phyloP scores from a whole-genome alignment of 164 flowering plant species.

The Aristolochia californica region DNA sequence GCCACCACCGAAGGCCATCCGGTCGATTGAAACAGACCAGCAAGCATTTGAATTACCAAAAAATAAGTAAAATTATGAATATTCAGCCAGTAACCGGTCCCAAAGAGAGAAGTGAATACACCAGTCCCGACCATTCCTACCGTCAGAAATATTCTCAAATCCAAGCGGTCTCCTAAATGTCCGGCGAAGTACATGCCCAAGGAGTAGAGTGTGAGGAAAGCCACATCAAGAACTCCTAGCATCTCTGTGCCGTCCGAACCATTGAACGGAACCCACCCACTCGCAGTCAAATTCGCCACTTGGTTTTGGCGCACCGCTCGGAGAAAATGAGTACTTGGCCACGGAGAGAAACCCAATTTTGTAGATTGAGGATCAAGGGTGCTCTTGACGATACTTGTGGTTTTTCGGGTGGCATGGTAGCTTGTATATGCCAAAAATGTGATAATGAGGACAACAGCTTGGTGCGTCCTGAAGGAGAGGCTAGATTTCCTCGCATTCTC shows the following conservation, averaged over 20 bases:
- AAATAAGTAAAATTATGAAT: constrained; percentile 63
- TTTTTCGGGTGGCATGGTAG: constrained; percentile 80
- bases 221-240: constrained; percentile 78
- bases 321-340: constrained; percentile 15
- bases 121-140: constrained; percentile 93
- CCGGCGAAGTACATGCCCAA: constrained; percentile 84
- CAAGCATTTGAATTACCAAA: constrained; percentile 60
- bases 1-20: constrained; percentile 99
- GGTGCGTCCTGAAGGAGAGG: constrained; percentile 56
- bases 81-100: constrained; percentile 74
- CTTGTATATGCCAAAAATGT: constrained; percentile 74
- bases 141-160: constrained; percentile 65
- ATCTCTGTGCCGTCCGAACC: constrained; percentile 60
- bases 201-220: constrained; percentile 66
- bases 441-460: constrained; percentile 56
- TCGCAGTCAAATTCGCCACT: constrained; percentile 10
- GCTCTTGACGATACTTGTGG: constrained; percentile 78
- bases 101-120: constrained; percentile 67
- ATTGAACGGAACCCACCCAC: constrained; percentile 89
- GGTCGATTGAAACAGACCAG: constrained; percentile 85
- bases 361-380: constrained; percentile 67
- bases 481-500: constrained; percentile 26
- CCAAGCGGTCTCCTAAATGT: constrained; percentile 73
- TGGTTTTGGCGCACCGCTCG: constrained; percentile 7
- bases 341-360: constrained; percentile 16